These are phyloP conservation scores for Colletotrichum sp. DNA, from an alignment of 2,329 filamentous ascomycete species.

Conservation along the genomic window DNA sequence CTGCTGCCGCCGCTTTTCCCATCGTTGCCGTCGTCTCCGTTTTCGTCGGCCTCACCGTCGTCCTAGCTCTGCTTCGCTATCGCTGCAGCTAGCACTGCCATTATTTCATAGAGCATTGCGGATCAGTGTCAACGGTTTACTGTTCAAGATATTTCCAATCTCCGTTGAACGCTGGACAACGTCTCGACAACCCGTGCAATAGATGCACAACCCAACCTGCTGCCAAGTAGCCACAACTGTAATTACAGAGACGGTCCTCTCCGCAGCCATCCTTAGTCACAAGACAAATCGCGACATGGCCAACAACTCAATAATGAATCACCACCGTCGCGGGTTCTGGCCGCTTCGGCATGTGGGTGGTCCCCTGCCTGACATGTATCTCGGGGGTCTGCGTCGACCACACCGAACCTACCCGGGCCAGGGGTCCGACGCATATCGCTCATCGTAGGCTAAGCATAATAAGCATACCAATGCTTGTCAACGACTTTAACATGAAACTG, in stretches of 20 bases:
- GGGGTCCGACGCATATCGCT: neutral
- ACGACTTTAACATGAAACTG: neutral
- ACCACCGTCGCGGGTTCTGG: neutral
- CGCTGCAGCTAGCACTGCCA: neutral
- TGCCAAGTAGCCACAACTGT: neutral
- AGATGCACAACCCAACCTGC: neutral
- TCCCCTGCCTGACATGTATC: neutral
- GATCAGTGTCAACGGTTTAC: neutral
- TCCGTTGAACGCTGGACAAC: neutral
- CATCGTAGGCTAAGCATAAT: neutral
- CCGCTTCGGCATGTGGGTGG: neutral
- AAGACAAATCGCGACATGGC: neutral
- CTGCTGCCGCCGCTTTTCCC: rapidly evolving
- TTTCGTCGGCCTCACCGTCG: neutral
- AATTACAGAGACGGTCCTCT: neutral
- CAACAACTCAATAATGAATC: neutral
- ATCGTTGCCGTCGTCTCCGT: neutral
- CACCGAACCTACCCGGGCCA: neutral
- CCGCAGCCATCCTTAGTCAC: neutral
- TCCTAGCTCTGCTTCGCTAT: neutral
- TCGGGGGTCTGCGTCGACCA: neutral
- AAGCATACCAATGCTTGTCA: neutral
- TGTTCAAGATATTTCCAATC: neutral
- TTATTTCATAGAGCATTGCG: neutral
- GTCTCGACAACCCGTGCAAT: neutral